Evolutionary conservation across 1,284 basidiomycete species (phyloP).

Genomic region (Boletus semigastroideus): DNA sequence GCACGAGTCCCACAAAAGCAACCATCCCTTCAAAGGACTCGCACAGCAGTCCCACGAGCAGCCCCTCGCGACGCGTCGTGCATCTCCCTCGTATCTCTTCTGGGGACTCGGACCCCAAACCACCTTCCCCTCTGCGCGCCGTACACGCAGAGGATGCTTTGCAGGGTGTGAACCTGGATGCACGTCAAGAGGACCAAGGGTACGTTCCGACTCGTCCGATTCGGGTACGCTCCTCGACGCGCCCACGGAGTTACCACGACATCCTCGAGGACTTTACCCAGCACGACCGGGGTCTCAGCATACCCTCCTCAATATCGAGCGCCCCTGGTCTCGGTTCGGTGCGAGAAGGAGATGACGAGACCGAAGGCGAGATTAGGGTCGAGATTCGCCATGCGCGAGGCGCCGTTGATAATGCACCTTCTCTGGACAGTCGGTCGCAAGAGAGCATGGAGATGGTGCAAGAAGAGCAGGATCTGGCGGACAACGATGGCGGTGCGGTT

Average conservation of each 20-base stretch:
- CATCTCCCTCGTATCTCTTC: conserved; percentile 27
- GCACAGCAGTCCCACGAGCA: conserved; percentile 19
- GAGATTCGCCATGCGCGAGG: background rate
- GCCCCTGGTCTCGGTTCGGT: conserved; percentile 26
- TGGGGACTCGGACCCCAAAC: conserved; percentile 13
- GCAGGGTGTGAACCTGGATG: background rate
- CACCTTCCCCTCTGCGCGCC: conserved; percentile 1
- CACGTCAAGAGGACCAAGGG: conserved; percentile 12
- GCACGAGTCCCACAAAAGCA: conserved; percentile 24
- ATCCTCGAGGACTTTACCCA: conserved; percentile 63
- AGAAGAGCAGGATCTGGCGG: background rate
- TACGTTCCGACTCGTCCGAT: conserved; percentile 22
- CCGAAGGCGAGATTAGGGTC: conserved; percentile 14
- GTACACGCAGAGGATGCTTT: background rate
- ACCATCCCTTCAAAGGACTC: conserved; percentile 22
- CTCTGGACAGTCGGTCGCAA: conserved; percentile 2
- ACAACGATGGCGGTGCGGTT: background rate
- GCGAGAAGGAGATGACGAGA: conserved; percentile 30
- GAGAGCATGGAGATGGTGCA: conserved; percentile 2
- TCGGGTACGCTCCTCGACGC: conserved; percentile 40
- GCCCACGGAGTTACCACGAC: conserved; percentile 62
- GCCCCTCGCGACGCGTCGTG: conserved; percentile 22
- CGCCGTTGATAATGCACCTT: background rate
- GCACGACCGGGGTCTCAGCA: conserved; percentile 31
- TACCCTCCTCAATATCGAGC: conserved; percentile 35